A percentile compares a stretch with the other conserved stretches of the same genome.
Conservation (phyloP, 768 basidiomycete genomes). For the Scleroderma citrinum region DNA sequence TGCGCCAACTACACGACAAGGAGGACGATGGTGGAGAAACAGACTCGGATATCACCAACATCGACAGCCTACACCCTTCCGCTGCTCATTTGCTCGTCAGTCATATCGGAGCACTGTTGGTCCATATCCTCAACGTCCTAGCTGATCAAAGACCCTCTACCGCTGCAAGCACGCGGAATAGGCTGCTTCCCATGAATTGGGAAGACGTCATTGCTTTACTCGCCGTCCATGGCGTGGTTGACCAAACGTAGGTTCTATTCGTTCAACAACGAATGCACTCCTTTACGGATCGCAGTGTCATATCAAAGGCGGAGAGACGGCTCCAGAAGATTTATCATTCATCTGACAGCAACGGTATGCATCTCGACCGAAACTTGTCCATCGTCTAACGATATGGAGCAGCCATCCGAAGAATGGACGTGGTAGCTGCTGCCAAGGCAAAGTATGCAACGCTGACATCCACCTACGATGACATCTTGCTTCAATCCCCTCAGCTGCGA, state of each 20-base stretch:
- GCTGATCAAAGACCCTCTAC: slow-evolving; percentile 51
- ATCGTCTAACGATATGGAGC: neutral
- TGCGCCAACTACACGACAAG: slow-evolving; percentile 16
- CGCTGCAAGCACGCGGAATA: slow-evolving; percentile 57
- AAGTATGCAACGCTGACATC: slow-evolving; percentile 34
- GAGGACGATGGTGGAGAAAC: slow-evolving; percentile 11
- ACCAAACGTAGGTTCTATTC: slow-evolving; percentile 18
- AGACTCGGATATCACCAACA: slow-evolving; percentile 26
- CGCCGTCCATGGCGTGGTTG: slow-evolving; percentile 34
- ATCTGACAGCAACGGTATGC: slow-evolving; percentile 13
- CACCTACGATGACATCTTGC: neutral
- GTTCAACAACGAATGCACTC: slow-evolving; percentile 1
- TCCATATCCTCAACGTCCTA: slow-evolving; percentile 47
- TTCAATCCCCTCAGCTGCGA: neutral
- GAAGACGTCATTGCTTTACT: slow-evolving; percentile 52
- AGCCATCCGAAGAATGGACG: slow-evolving; percentile 14
- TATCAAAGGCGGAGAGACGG: slow-evolving; percentile 24
- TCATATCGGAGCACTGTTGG: slow-evolving; percentile 41
- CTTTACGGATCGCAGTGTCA: slow-evolving; percentile 7
- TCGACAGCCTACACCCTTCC: slow-evolving; percentile 21
- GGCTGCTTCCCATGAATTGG: slow-evolving; percentile 60
- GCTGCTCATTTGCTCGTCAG: slow-evolving; percentile 35
- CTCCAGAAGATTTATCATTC: slow-evolving; percentile 26
- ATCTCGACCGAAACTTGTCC: neutral
- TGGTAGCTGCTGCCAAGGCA: slow-evolving; percentile 17